Evolutionary conservation across 148 eudicot species (phyloP).

Genomic region (Polygonum aviculare): DNA sequence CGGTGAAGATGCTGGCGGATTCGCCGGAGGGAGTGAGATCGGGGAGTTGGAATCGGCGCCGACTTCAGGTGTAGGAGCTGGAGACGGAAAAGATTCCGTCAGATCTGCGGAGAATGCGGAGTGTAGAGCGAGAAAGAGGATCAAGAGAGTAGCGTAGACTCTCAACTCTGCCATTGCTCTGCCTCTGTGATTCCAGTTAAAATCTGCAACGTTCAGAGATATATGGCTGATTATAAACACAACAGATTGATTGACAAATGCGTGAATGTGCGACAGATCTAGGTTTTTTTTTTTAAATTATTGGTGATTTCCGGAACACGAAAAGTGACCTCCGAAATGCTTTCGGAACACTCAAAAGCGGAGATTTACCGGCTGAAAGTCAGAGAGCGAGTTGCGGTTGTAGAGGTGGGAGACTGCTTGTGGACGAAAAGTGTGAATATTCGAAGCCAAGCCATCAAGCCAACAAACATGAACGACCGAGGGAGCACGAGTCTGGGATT

Average conservation of each 20-base stretch:
- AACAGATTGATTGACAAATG: neutral
- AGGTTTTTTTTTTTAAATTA: neutral
- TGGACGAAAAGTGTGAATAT: neutral
- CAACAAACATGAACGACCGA: too few species aligned
- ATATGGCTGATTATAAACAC: neutral
- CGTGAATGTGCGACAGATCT: neutral
- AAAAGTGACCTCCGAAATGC: neutral
- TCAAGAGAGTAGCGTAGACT: neutral
- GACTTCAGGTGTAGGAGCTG: constrained; percentile 23
- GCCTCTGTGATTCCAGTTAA: neutral
- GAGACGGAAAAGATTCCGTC: constrained; percentile 15
- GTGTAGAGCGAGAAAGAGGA: constrained; percentile 3
- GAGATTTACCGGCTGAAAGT: constrained; percentile 7
- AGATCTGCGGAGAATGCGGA: constrained; percentile 9
- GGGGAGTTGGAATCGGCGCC: neutral
- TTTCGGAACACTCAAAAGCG: constrained; percentile 2
- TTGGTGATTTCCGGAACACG: constrained; percentile 1
- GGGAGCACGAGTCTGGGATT: neutral
- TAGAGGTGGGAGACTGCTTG: neutral
- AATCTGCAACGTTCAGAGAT: neutral
- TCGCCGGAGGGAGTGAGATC: constrained; percentile 16
- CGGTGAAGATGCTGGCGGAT: constrained; percentile 11
- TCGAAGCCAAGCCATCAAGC: neutral
- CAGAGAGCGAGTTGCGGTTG: neutral
- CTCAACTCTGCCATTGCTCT: constrained; percentile 6